Evolutionary conservation across 495 filamentous ascomycete genomes (phyloP).

Genomic region (Aspergillus conjunctus): DNA sequence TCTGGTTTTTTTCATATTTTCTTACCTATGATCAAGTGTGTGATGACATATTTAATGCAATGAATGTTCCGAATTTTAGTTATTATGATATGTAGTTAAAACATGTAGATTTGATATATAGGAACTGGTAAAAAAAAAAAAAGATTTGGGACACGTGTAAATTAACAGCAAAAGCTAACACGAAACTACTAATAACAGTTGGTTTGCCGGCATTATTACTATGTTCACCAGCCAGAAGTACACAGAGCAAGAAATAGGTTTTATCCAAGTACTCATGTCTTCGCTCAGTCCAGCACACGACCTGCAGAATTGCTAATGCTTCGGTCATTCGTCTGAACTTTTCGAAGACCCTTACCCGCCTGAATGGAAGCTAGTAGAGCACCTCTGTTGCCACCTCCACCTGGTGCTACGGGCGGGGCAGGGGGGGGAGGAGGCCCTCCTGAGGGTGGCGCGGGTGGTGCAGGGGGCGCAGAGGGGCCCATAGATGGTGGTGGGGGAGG

Average conservation of each 20-base stretch:
- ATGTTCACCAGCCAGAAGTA: too few relatives aligned
- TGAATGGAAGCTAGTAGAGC: conserved; percentile 81
- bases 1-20: background rate
- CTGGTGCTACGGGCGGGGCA: conserved; percentile 54
- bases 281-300: conserved; percentile 56
- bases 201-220: background rate
- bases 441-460: conserved; percentile 39
- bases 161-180: conserved; percentile 5
- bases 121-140: background rate
- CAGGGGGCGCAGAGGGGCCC: conserved; percentile 43
- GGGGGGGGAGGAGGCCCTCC: conserved; percentile 38
- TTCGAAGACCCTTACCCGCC: conserved; percentile 72
- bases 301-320: conserved; percentile 71
- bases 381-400: conserved; percentile 48
- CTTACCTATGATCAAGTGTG: background rate
- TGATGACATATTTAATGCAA: background rate
- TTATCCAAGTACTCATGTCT: background rate
- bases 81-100: background rate
- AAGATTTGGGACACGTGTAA: background rate
- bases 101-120: background rate
- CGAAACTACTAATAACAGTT: conserved; percentile 1
- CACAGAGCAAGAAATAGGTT: background rate
- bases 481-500: conserved; percentile 50
- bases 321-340: conserved; percentile 83
- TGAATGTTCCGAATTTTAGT: background rate